These are phyloP conservation scores for Fraxinus platypoda DNA, from an alignment of 305 asterid species.

Conservation along the genomic window DNA sequence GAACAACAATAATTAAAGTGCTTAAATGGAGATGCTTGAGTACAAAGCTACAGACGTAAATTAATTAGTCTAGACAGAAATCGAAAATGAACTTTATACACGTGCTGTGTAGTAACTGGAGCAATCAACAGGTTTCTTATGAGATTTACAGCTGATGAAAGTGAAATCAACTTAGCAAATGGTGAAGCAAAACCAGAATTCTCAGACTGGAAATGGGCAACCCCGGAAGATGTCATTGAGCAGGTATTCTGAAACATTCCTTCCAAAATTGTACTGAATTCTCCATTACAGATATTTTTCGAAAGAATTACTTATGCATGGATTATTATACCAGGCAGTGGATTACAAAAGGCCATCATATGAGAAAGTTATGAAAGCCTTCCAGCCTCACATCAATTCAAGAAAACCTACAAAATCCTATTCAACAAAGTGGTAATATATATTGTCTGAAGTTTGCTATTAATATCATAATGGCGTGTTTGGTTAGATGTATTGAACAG, in stretches of 20 bases:
- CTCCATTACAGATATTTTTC: neutral
- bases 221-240: slow-evolving; percentile 82
- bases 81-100: neutral
- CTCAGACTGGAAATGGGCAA: slow-evolving; percentile 97
- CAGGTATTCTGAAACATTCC: slow-evolving; percentile 46
- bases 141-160: slow-evolving; percentile 69
- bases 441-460: slow-evolving; percentile 9
- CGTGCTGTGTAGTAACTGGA: slow-evolving; percentile 10
- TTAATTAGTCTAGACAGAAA: neutral
- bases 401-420: slow-evolving; percentile 72
- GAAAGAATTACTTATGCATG: neutral
- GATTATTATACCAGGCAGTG: slow-evolving; percentile 53
- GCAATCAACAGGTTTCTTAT: slow-evolving; percentile 70
- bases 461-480: neutral
- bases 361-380: slow-evolving; percentile 75
- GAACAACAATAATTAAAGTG: neutral
- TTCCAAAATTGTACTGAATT: neutral
- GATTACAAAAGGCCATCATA: slow-evolving; percentile 95
- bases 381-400: slow-evolving; percentile 45
- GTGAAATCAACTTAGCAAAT: slow-evolving; percentile 70
- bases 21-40: neutral
- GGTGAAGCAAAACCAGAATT: slow-evolving; percentile 85
- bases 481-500: neutral
- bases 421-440: slow-evolving; percentile 72
- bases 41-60: neutral